phyloP scores from a whole-genome alignment of 2,329 filamentous ascomycete genomes.

The Lachnellula suecica region DNA sequence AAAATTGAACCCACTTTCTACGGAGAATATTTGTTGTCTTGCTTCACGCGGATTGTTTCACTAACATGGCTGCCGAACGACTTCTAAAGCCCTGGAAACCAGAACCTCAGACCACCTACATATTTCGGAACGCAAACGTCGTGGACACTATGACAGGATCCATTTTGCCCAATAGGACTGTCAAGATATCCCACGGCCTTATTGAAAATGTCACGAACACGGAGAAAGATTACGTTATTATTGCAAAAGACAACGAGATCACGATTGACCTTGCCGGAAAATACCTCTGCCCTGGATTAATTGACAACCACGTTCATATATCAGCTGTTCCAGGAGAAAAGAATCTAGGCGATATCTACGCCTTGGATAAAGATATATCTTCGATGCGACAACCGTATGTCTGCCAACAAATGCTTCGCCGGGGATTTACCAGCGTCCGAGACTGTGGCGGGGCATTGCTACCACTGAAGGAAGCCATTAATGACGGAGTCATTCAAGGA shows the following conservation, averaged over 20 bases:
- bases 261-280: slow-evolving; percentile 39
- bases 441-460: slow-evolving; percentile 57
- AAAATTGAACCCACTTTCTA: too few relatives aligned
- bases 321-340: slow-evolving; percentile 42
- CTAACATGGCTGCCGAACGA: neutral
- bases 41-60: neutral
- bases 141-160: slow-evolving; percentile 39
- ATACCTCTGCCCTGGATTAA: slow-evolving; percentile 49
- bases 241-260: neutral
- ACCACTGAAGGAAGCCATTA: slow-evolving; percentile 55
- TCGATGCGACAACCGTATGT: slow-evolving; percentile 48
- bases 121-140: slow-evolving; percentile 44
- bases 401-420: slow-evolving; percentile 48
- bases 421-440: slow-evolving; percentile 58
- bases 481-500: slow-evolving; percentile 53
- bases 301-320: slow-evolving; percentile 51
- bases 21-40: too few relatives aligned
- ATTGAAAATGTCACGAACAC: slow-evolving; percentile 19
- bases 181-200: slow-evolving; percentile 37
- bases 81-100: neutral
- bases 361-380: slow-evolving; percentile 34
- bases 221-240: neutral
- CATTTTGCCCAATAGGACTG: slow-evolving; percentile 29
- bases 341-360: slow-evolving; percentile 36
- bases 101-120: slow-evolving; percentile 11